phyloP scores from a whole-genome alignment of 2,329 filamentous ascomycete species.

The Golovinomyces cichoracearum region DNA sequence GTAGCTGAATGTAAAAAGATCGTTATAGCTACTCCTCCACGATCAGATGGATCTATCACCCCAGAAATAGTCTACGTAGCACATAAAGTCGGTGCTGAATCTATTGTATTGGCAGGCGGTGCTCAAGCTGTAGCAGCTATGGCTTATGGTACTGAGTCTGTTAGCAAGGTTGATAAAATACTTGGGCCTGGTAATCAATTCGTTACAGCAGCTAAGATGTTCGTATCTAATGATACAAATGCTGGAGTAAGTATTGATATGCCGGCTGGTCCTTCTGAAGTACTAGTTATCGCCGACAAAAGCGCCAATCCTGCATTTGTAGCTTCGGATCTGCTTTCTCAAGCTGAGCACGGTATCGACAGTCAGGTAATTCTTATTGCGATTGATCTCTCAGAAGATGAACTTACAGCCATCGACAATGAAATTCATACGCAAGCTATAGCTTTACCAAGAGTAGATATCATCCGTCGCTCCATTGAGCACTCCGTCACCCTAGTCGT shows the following conservation, averaged over 20 bases:
- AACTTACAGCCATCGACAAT: slow-evolving; percentile 65
- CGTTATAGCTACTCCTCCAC: slow-evolving; percentile 72
- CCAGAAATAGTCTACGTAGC: slow-evolving; percentile 95
- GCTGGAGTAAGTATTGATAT: slow-evolving; percentile 93
- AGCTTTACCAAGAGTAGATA: slow-evolving; percentile 70
- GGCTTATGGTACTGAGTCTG: slow-evolving; percentile 86
- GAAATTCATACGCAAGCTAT: slow-evolving; percentile 72
- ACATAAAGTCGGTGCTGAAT: slow-evolving; percentile 87
- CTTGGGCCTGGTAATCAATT: slow-evolving; percentile 95
- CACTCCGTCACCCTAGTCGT: slow-evolving; percentile 77
- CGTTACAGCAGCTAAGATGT: slow-evolving; percentile 95
- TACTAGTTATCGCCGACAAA: slow-evolving; percentile 82
- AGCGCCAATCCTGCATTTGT: slow-evolving; percentile 80
- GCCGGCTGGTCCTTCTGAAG: slow-evolving; percentile 89
- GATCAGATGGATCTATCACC: slow-evolving; percentile 68
- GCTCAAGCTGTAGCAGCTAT: slow-evolving; percentile 89
- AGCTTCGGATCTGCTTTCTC: slow-evolving; percentile 75
- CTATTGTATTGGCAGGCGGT: slow-evolving; percentile 83
- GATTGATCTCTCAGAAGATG: slow-evolving; percentile 45
- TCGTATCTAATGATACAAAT: slow-evolving; percentile 89
- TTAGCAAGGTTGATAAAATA: slow-evolving; percentile 96
- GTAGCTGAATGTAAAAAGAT: slow-evolving; percentile 92
- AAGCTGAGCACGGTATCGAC: slow-evolving; percentile 91
- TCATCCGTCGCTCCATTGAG: slow-evolving; percentile 67
- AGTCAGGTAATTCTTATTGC: slow-evolving; percentile 85